A percentile compares a stretch with the other conserved stretches of the same genome.
Conservation (phyloP, 345 rosid genomes). For the Tarenaya hassleriana region DNA sequence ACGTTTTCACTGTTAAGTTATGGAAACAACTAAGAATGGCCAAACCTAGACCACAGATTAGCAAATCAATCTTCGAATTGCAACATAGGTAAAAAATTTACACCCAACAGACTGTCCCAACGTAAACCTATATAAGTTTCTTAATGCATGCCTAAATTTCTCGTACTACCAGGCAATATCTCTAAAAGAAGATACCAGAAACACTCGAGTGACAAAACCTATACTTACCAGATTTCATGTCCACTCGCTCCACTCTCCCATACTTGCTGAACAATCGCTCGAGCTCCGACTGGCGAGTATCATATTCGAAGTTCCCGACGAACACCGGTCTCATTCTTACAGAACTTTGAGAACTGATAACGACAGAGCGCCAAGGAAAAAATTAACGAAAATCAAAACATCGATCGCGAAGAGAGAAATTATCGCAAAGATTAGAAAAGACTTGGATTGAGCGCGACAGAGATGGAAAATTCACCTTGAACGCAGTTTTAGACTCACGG, state of each 20-base stretch:
- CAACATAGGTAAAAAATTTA: too few relatives aligned
- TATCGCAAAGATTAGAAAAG: background rate
- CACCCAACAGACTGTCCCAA: too few relatives aligned
- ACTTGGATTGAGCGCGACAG: background rate
- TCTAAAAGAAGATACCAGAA: background rate
- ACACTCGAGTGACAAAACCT: background rate
- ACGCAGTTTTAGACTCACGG: conserved; percentile 10
- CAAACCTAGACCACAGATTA: too few relatives aligned
- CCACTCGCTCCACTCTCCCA: conserved; percentile 71
- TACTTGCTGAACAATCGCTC: conserved; percentile 64
- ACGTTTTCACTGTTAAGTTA: too few relatives aligned
- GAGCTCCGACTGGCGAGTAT: conserved; percentile 70
- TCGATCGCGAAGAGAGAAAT: background rate
- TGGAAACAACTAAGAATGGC: too few relatives aligned
- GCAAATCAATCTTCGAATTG: too few relatives aligned
- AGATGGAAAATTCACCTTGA: conserved; percentile 2
- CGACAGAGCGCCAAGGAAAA: conserved; percentile 4
- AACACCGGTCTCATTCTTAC: conserved; percentile 59
- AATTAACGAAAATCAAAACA: background rate
- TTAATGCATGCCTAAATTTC: background rate
- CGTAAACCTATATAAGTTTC: too few relatives aligned
- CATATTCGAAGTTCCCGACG: conserved; percentile 74
- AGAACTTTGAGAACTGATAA: background rate
- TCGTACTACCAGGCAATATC: too few relatives aligned
- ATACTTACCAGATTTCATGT: conserved; percentile 72